phyloP scores from a whole-genome alignment of 257 asterid species.

The Petunia axillaris region DNA sequence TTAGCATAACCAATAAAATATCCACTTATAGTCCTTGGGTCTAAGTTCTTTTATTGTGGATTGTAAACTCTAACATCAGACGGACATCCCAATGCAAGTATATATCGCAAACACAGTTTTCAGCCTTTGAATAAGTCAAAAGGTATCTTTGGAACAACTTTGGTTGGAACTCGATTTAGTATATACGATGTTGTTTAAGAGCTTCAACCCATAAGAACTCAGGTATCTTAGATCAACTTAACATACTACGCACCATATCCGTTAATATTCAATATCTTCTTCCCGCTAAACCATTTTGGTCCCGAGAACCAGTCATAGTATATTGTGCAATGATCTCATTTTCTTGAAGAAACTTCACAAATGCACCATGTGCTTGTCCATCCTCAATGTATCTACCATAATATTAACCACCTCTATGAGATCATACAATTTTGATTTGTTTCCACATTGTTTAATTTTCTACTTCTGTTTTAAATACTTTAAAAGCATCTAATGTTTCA shows the following conservation, averaged over 20 bases:
- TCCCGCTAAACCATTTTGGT: too few species aligned
- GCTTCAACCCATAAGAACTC: background rate
- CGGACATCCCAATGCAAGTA: too few species aligned
- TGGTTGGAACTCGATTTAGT: background rate
- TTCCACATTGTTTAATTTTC: slow-evolving; percentile 19
- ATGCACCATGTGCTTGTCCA: background rate
- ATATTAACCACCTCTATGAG: background rate
- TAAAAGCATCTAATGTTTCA: slow-evolving; percentile 23
- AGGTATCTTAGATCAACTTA: background rate
- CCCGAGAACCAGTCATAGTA: background rate
- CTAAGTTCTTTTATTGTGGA: too few species aligned
- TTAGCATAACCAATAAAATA: too few species aligned
- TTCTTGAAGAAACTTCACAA: background rate
- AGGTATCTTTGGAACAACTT: background rate
- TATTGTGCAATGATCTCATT: background rate
- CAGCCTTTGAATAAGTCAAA: too few species aligned
- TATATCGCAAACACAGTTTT: too few species aligned
- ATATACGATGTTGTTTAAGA: background rate
- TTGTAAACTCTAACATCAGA: too few species aligned
- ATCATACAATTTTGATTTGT: slow-evolving; percentile 12
- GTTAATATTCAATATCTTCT: background rate
- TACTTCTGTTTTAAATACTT: slow-evolving; percentile 21
- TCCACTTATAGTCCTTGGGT: too few species aligned
- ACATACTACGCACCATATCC: background rate
- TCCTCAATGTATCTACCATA: background rate